phyloP scores from a whole-genome alignment of 176 grass and related monocot genomes.

The Aegilops umbellulata region DNA sequence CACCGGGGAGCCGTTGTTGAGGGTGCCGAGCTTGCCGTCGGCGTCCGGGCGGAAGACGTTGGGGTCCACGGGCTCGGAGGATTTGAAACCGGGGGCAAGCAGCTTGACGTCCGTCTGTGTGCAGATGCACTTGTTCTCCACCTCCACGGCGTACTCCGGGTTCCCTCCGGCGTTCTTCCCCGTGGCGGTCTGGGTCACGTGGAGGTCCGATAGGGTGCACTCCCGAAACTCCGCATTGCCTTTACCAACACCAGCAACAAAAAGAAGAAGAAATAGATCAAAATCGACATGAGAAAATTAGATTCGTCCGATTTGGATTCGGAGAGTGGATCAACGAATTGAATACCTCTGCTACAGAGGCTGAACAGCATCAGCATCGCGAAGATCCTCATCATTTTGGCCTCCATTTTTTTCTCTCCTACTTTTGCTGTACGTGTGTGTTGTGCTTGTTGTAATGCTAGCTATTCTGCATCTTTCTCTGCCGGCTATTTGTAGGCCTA shows the following conservation, averaged over 20 bases:
- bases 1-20: background rate
- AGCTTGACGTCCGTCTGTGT: background rate
- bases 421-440: background rate
- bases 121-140: constrained; percentile 17
- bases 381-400: background rate
- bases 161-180: background rate
- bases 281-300: background rate
- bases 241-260: no score
- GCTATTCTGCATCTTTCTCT: background rate
- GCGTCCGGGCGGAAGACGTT: background rate
- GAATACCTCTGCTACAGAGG: background rate
- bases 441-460: background rate
- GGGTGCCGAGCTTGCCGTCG: background rate
- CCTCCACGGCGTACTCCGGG: background rate
- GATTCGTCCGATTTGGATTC: background rate
- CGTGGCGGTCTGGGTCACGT: background rate
- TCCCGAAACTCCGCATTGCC: background rate
- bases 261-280: background rate
- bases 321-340: background rate
- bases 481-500: background rate
- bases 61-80: background rate
- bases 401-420: background rate
- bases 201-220: background rate
- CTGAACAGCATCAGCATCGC: background rate
- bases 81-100: background rate